These are phyloP conservation scores for Phytophthora idaei DNA, from an alignment of 352 stramenopile genomes.

Conservation along the genomic window DNA sequence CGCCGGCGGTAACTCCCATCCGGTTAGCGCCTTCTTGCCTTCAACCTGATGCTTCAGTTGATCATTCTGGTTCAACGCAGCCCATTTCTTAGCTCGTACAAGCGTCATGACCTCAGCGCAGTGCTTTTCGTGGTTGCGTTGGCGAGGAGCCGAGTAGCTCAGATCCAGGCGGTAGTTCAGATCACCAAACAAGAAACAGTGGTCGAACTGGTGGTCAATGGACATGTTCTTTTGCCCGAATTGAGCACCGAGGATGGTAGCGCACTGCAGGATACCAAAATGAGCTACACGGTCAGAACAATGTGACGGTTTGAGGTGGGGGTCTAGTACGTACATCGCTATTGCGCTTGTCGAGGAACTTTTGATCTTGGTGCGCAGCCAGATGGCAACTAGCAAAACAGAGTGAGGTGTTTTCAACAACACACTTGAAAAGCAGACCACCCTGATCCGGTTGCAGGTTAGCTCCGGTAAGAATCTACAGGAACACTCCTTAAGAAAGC, in stretches of 20 bases:
- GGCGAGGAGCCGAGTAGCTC: slow-evolving; percentile 49
- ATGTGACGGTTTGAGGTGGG: neutral
- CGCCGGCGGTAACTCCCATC: slow-evolving; percentile 66
- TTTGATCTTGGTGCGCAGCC: slow-evolving; percentile 83
- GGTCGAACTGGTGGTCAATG: slow-evolving; percentile 83
- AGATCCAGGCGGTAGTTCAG: slow-evolving; percentile 89
- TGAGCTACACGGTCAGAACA: neutral
- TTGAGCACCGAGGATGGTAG: slow-evolving; percentile 72
- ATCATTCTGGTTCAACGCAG: slow-evolving; percentile 69
- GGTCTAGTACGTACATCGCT: slow-evolving; percentile 53
- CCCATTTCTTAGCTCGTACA: slow-evolving; percentile 70
- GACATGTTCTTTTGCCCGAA: slow-evolving; percentile 72
- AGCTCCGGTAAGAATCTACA: neutral
- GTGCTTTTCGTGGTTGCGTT: slow-evolving; percentile 71
- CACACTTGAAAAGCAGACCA: slow-evolving; percentile 76
- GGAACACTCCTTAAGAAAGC: neutral
- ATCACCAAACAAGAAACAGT: slow-evolving; percentile 89
- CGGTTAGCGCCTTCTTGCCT: slow-evolving; percentile 53
- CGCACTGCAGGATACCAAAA: slow-evolving; percentile 46
- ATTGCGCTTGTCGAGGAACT: slow-evolving; percentile 88
- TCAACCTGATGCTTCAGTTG: slow-evolving; percentile 78
- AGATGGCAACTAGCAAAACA: slow-evolving; percentile 90
- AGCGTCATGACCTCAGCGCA: slow-evolving; percentile 65
- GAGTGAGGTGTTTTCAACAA: slow-evolving; percentile 79
- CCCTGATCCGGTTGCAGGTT: slow-evolving; percentile 44